phyloP scores from a whole-genome alignment of 805 yeast species.

The Metschnikowia cerradonensis region DNA sequence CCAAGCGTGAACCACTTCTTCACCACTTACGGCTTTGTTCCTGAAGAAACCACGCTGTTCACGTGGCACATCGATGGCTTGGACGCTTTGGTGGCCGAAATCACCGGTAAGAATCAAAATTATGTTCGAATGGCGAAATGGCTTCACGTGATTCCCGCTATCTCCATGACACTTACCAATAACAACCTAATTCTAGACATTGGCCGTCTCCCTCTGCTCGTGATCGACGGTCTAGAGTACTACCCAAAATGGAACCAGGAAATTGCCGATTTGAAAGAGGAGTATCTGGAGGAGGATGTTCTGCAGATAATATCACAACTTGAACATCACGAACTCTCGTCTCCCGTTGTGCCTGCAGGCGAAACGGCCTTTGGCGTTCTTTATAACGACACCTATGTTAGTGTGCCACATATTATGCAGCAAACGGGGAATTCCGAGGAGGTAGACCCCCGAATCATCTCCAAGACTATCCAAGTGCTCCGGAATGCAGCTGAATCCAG shows the following conservation, averaged over 20 bases:
- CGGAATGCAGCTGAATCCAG: conserved; percentile 1
- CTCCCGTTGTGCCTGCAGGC: conserved; percentile 4
- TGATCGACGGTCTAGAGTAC: conserved; percentile 15
- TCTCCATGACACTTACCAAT: conserved; percentile 1
- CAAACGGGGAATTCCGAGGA: conserved; percentile 6
- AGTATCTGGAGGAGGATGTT: background rate
- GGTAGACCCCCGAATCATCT: background rate
- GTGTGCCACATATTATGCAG: conserved; percentile 8
- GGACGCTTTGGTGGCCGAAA: background rate
- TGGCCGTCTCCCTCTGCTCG: conserved; percentile 12
- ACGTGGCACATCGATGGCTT: conserved; percentile 10
- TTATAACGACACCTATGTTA: conserved; percentile 11
- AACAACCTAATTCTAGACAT: conserved; percentile 6
- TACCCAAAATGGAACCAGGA: conserved; percentile 11
- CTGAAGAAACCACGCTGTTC: conserved; percentile 2
- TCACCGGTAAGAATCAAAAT: background rate
- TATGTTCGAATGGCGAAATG: conserved; percentile 14
- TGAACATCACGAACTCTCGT: conserved; percentile 6
- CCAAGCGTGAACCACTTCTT: conserved; percentile 8
- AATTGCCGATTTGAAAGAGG: conserved; percentile 9
- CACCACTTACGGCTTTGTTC: conserved; percentile 17
- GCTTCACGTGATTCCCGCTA: conserved; percentile 13
- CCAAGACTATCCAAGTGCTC: background rate
- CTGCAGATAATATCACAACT: conserved; percentile 5
- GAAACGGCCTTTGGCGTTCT: conserved; percentile 17